Conservation (phyloP, 2,329 filamentous ascomycete species). For the Dothideomycetes sp. region DNA sequence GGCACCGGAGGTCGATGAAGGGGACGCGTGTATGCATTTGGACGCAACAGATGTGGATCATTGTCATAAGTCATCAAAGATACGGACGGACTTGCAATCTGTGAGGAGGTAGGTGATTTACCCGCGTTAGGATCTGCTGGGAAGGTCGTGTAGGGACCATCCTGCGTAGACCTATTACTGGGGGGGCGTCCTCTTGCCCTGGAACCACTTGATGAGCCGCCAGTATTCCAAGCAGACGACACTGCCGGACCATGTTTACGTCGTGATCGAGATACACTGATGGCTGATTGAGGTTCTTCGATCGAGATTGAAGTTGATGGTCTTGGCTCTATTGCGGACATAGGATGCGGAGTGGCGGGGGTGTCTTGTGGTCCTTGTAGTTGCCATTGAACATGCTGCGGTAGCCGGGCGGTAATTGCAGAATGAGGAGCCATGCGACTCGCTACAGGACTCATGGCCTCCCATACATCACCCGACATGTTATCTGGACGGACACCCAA, state of each 20-base stretch:
- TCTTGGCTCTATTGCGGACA: conserved; percentile 65
- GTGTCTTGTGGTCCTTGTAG: conserved; percentile 19
- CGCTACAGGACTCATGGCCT: conserved; percentile 31
- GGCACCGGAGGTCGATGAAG: conserved; percentile 16
- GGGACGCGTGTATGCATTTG: conserved; percentile 21
- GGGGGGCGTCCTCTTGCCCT: conserved; percentile 75
- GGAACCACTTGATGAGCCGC: conserved; percentile 48
- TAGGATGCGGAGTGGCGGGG: conserved; percentile 53
- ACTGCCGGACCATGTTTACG: conserved; percentile 75
- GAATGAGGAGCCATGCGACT: conserved; percentile 32
- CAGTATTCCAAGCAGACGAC: conserved; percentile 79
- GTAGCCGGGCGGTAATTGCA: conserved; percentile 32
- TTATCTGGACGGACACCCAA: conserved; percentile 48
- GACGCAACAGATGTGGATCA: conserved; percentile 25
- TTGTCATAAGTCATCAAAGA: conserved; percentile 5
- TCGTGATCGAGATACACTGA: conserved; percentile 54
- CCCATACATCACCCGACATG: conserved; percentile 44
- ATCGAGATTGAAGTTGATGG: conserved; percentile 38
- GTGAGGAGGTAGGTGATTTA: conserved; percentile 1
- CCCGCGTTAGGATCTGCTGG: conserved; percentile 46
- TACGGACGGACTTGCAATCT: conserved; percentile 6
- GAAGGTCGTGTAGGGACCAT: conserved; percentile 62
- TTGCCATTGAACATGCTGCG: conserved; percentile 30
- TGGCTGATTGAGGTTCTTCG: conserved; percentile 61
- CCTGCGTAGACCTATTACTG: conserved; percentile 56